These are phyloP conservation scores for Arctostaphylos glauca DNA, from an alignment of 148 eudicot species.

Conservation along the genomic window DNA sequence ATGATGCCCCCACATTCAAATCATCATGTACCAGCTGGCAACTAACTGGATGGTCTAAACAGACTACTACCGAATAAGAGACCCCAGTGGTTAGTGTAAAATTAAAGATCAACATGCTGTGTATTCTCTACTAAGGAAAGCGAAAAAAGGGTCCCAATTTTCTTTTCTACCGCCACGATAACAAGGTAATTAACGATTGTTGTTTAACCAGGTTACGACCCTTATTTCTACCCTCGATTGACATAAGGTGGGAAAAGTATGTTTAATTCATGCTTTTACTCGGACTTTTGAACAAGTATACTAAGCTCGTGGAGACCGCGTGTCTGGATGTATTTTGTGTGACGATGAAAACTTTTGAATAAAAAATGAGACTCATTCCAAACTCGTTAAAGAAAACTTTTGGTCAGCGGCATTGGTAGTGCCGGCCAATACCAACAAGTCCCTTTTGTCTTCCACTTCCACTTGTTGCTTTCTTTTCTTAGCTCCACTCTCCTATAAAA, in stretches of 20 bases:
- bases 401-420: slow-evolving; percentile 5
- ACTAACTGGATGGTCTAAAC: not conserved
- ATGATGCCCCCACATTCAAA: not conserved
- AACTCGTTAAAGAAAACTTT: not conserved
- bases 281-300: not conserved
- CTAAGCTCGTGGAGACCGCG: not conserved
- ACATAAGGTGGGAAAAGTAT: not conserved
- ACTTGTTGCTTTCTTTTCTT: slow-evolving; percentile 5
- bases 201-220: not conserved
- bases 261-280: not conserved
- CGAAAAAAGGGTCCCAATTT: not conserved
- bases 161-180: not conserved
- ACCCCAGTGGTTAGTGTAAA: not conserved
- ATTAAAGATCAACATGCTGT: not conserved
- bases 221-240: not conserved
- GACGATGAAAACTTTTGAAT: not conserved
- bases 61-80: not conserved
- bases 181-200: not conserved
- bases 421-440: not conserved
- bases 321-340: not conserved
- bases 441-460: slow-evolving; percentile 19
- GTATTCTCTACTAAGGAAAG: not conserved
- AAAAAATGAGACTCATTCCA: not conserved
- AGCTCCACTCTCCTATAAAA: not conserved
- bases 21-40: too few species aligned